Percentiles rank a stretch among this genome's conserved stretches.
phyloP scores from a whole-genome alignment of 106 monocot species.

The Dendrobium huoshanense region DNA sequence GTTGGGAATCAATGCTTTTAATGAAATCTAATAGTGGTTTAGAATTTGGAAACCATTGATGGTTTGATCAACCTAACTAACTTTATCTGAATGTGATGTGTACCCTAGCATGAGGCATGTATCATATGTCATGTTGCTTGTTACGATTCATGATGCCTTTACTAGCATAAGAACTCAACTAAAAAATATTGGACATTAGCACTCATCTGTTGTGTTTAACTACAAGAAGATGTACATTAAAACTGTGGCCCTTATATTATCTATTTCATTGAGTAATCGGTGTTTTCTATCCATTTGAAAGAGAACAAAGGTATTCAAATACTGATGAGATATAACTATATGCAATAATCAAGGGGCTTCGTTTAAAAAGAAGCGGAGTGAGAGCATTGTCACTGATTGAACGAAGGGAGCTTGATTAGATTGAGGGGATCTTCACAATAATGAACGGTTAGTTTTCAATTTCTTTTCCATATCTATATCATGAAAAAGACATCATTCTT shows the following conservation, averaged over 20 bases:
- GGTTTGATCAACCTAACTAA: background rate
- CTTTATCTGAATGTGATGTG: background rate
- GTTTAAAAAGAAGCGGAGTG: background rate
- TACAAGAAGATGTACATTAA: background rate
- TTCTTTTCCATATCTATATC: background rate
- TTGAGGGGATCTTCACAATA: background rate
- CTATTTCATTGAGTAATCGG: background rate
- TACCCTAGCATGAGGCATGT: background rate
- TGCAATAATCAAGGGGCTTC: background rate
- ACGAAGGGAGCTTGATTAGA: background rate
- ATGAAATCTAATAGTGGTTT: background rate
- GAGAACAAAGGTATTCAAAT: background rate
- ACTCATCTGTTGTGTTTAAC: background rate
- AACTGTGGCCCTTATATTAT: background rate
- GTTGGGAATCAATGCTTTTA: background rate
- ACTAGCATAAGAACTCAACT: background rate
- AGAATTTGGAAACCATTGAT: background rate
- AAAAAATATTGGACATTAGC: background rate
- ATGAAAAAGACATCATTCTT: background rate
- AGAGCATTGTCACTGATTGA: background rate
- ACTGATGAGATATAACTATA: background rate
- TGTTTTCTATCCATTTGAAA: background rate
- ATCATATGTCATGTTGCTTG: background rate
- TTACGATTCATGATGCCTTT: background rate
- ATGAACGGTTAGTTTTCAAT: background rate